Evolutionary conservation across 805 yeast species (phyloP).

Genomic region (Candida multigemmis): DNA sequence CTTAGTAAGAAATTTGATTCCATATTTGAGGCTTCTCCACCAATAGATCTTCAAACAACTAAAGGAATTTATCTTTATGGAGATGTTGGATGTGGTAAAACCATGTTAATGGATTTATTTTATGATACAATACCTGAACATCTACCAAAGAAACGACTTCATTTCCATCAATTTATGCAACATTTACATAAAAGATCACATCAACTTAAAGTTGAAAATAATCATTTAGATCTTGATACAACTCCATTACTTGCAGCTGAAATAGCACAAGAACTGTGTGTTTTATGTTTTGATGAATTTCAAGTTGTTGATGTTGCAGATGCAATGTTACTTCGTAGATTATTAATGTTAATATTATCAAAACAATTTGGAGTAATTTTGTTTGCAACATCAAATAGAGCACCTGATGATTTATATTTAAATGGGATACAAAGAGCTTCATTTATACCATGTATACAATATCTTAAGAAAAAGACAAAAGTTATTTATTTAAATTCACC

Average conservation of each 20-base stretch:
- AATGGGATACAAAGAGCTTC: constrained; percentile 91
- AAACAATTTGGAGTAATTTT: constrained; percentile 75
- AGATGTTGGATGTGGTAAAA: constrained; percentile 97
- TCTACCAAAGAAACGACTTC: constrained; percentile 72
- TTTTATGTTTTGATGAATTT: constrained; percentile 92
- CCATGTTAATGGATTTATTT: constrained; percentile 96
- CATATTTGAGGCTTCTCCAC: constrained; percentile 4
- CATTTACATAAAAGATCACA: constrained; percentile 81
- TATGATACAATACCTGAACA: constrained; percentile 75
- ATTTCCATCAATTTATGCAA: constrained; percentile 97
- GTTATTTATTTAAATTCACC: constrained; percentile 83
- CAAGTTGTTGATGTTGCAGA: constrained; percentile 98
- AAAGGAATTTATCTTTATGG: constrained; percentile 93
- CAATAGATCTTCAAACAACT: constrained; percentile 4
- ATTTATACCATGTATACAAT: constrained; percentile 84
- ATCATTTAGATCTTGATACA: constrained; percentile 57
- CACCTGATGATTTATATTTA: constrained; percentile 86
- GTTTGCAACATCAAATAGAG: constrained; percentile 91
- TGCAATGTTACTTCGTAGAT: constrained; percentile 86
- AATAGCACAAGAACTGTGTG: constrained; percentile 65
- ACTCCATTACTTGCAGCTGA: constrained; percentile 80
- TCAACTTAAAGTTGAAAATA: constrained; percentile 53
- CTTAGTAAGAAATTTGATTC: constrained; percentile 1
- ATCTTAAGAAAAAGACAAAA: constrained; percentile 61
- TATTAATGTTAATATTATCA: constrained; percentile 57